Conservation (phyloP, 108 stramenopile genomes). For the Nannochloropsis granulata region DNA sequence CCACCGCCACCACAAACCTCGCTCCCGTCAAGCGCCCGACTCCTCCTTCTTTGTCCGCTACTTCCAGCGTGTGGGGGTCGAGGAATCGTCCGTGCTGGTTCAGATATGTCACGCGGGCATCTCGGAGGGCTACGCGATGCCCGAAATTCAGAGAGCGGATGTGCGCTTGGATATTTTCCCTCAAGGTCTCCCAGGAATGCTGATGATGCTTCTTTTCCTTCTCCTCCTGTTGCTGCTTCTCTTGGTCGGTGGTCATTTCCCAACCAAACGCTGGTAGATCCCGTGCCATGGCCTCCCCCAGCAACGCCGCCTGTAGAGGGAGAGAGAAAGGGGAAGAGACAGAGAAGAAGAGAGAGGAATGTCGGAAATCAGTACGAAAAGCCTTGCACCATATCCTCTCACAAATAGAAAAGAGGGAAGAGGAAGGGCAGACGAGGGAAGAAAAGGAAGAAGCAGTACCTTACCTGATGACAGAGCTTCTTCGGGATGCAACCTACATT, state of each 20-base stretch:
- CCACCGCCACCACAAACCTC: conserved; percentile 71
- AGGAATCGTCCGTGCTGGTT: conserved; percentile 59
- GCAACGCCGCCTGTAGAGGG: neutral
- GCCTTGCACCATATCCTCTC: neutral
- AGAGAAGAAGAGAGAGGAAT: neutral
- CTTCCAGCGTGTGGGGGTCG: conserved; percentile 64
- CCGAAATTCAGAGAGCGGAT: conserved; percentile 85
- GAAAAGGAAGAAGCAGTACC: neutral
- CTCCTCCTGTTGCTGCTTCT: neutral
- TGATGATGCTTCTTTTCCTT: neutral
- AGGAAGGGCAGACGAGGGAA: neutral
- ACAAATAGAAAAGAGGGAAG: neutral
- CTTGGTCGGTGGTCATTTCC: neutral
- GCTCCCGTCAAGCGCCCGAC: conserved; percentile 35
- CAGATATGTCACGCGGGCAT: conserved; percentile 75
- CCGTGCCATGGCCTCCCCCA: neutral
- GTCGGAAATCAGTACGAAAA: no score
- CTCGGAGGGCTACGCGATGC: conserved; percentile 72
- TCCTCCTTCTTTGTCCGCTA: conserved; percentile 61
- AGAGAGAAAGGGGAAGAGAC: no score
- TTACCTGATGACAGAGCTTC: conserved; percentile 79
- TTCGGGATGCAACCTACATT: conserved; percentile 95
- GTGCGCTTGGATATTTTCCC: conserved; percentile 71
- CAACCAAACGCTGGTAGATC: neutral
- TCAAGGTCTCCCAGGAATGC: conserved; percentile 53